A percentile compares a stretch with the other conserved stretches of the same genome.
These are phyloP conservation scores for Nicotiana undulata DNA, from an alignment of 257 asterid species.

Conservation along the genomic window DNA sequence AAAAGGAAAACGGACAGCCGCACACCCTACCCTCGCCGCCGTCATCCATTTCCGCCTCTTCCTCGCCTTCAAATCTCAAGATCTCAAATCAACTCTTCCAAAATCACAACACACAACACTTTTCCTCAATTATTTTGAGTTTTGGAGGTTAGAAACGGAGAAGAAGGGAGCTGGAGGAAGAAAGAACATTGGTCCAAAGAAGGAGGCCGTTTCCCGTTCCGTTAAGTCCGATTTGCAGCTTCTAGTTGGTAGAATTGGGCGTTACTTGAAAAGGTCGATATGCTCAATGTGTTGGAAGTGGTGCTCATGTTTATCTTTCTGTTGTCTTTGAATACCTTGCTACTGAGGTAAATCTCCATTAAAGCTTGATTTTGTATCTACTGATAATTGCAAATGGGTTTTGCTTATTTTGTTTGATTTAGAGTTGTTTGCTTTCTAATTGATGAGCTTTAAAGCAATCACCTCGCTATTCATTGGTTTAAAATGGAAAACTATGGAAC, in stretches of 20 bases:
- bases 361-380: not conserved
- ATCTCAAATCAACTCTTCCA: too few species aligned
- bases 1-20: too few species aligned
- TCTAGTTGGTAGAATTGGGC: slow-evolving; percentile 49
- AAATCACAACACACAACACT: not conserved
- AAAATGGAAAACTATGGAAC: too few species aligned
- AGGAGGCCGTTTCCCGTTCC: too few species aligned
- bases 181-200: slow-evolving; percentile 42
- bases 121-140: not conserved
- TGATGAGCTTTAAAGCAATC: too few species aligned
- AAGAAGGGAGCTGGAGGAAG: slow-evolving; percentile 53
- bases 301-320: slow-evolving; percentile 43
- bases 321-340: slow-evolving; percentile 51
- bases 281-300: slow-evolving; percentile 32
- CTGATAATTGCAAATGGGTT: not conserved
- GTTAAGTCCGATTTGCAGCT: slow-evolving; percentile 45
- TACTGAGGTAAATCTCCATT: slow-evolving; percentile 28
- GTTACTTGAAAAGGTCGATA: slow-evolving; percentile 50
- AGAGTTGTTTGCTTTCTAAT: too few species aligned
- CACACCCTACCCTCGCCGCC: too few species aligned
- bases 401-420: too few species aligned
- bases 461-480: too few species aligned
- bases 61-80: too few species aligned
- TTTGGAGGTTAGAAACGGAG: slow-evolving; percentile 26
- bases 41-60: too few species aligned